phyloP scores from a whole-genome alignment of 1,139 yeast genomes.

The Saccharomyces hybrid region DNA sequence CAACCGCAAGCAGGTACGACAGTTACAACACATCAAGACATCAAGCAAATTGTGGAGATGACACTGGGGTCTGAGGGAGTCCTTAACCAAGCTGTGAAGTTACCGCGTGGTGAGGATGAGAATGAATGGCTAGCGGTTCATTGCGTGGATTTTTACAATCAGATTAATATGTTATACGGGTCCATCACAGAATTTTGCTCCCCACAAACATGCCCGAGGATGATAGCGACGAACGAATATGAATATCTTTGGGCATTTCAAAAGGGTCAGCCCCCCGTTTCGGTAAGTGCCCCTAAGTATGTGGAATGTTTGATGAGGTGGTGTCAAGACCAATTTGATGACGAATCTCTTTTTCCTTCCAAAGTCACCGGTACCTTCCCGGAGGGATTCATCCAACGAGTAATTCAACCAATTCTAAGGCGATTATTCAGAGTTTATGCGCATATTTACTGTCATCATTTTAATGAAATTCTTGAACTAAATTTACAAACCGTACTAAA shows the following conservation, averaged over 20 bases:
- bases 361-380: slow-evolving; percentile 82
- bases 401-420: slow-evolving; percentile 80
- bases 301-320: slow-evolving; percentile 89
- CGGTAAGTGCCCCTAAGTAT: slow-evolving; percentile 87
- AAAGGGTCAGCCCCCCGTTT: slow-evolving; percentile 59
- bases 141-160: slow-evolving; percentile 84
- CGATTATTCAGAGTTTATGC: slow-evolving; percentile 94
- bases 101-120: slow-evolving; percentile 87
- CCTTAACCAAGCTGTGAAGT: slow-evolving; percentile 81
- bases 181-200: slow-evolving; percentile 95
- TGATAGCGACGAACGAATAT: slow-evolving; percentile 95
- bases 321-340: slow-evolving; percentile 86
- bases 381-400: slow-evolving; percentile 57
- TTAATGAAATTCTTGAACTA: slow-evolving; percentile 85
- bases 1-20: slow-evolving; percentile 28
- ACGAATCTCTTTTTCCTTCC: slow-evolving; percentile 82
- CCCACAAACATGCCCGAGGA: slow-evolving; percentile 82
- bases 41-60: slow-evolving; percentile 82
- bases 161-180: slow-evolving; percentile 92
- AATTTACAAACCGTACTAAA: slow-evolving; percentile 89
- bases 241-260: slow-evolving; percentile 73
- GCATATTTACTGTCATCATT: slow-evolving; percentile 95
- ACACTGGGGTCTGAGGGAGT: slow-evolving; percentile 91
- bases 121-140: slow-evolving; percentile 97
- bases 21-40: slow-evolving; percentile 57